Evolutionary conservation across 805 yeast genomes (phyloP), one percentile per base, ranked within the genome.

Genomic region (Clavispora phyllophila): DNA sequence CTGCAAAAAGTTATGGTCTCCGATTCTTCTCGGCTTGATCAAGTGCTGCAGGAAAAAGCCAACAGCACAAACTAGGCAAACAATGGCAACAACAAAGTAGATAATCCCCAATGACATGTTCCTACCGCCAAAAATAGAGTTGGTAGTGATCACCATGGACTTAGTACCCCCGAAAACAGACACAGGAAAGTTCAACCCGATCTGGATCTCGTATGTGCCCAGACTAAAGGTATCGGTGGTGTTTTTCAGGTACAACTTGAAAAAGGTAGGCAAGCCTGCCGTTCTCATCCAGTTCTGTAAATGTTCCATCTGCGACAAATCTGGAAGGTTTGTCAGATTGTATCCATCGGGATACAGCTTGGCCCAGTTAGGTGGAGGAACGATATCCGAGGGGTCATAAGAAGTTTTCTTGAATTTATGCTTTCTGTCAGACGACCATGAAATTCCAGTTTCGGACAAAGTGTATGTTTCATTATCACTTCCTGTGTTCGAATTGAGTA

Each of bases 211-310:
- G 61, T 91, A 93, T 9, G 78, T 76, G 3, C 98, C 98, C 9
- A 76, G 66, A 1, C 60, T 48, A 46, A 91, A 62, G 2, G 75
- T 56, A 1, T 68, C 68, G 2, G 78, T 69, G 45, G 79, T 83
- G 63, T 87, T 90, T 52, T 84, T 79, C 36, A 84, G 75, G 33
- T 89, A 90, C 28, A 89, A 65, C 60, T 93, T 91, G 72, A 84
- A 81, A 58, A 93, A 91, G 10, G 84, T 79, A 22, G 98, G 95
- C 48, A 91, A 70, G 0, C 95, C 96, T 0, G 98, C 96, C 1
- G 97, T 89, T 56, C 95, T 79, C 97, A 91, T 91, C 99, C 99
- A 91, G 62, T 89, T 91, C 69, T 89, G 96, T 54, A 91, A 77
- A 50, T 82, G 82, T 58, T 87, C 91, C 88, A 93, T 82, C 28